Percentiles rank a stretch among this genome's conserved stretches.
Evolutionary conservation across 345 rosid species (phyloP).

Genomic region (Alliaria petiolata): DNA sequence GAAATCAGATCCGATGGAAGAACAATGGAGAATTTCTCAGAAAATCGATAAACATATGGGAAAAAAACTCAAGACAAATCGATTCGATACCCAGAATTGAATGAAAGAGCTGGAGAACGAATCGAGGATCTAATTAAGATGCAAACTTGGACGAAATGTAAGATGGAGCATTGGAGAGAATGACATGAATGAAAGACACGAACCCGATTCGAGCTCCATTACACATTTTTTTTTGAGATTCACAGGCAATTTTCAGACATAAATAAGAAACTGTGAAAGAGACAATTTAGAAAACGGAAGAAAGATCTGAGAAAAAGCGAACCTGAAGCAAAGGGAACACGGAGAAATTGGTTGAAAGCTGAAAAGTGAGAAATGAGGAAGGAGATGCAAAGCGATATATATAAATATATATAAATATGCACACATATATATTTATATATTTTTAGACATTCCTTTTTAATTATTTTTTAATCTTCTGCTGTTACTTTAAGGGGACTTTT

Average conservation of each 20-base stretch:
- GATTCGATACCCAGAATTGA: background rate
- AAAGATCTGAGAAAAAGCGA: conserved; percentile 1
- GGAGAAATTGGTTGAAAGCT: conserved; percentile 23
- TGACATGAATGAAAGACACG: background rate
- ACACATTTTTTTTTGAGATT: background rate
- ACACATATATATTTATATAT: background rate
- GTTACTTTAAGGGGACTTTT: background rate
- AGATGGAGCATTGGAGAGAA: conserved; percentile 15
- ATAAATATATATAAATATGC: conserved; percentile 8
- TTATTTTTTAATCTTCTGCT: conserved; percentile 3
- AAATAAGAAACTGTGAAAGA: background rate
- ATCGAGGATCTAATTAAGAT: conserved; percentile 10
- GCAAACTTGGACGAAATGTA: background rate
- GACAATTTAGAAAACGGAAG: background rate
- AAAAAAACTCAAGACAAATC: background rate
- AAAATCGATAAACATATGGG: background rate
- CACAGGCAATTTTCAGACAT: background rate
- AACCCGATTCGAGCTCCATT: background rate
- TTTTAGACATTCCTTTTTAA: conserved; percentile 17
- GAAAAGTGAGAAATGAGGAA: conserved; percentile 17
- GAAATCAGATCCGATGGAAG: conserved; percentile 16
- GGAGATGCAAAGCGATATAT: background rate
- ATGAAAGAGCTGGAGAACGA: background rate
- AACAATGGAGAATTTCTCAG: background rate
- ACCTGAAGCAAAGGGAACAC: conserved; percentile 18